Base-by-base conservation (phyloP, 2,329 filamentous ascomycete species). In the Pleoardoris graminearum region DNA sequence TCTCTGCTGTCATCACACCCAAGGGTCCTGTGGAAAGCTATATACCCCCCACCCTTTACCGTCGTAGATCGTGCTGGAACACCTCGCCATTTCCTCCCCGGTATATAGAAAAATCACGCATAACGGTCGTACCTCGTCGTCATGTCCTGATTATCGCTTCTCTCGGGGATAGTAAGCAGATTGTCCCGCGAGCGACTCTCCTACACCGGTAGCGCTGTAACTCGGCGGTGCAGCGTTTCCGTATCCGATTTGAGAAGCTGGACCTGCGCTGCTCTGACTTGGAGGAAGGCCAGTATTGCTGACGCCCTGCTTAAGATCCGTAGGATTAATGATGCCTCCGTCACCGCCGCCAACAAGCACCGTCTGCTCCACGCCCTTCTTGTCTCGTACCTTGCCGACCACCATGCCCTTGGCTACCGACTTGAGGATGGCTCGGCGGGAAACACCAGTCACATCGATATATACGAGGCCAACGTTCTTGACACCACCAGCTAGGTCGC, bases 381-480 rank as follows among this genome's bases (percentile, higher is more conserved):
- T 83, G 51, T 93, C 89, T 60, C 85, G 86, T 43, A 93, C 89
- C 59, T 85, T 86, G 30, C 90, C 90, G 4, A 95, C 86, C 0
- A 95, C 87, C 94, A 99, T 97, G 35, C 94, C 73, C 78, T 96
- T 97, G 17, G 92, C 94, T 1, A 97, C 94, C 36, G 88, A 90
- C 79, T 97, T 99, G 69, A 99, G 83, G 37, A 99, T 85, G 0
- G 94, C 94, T 55, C 87, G 85, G 36, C 94, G 82, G 50, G 90
- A 96, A 1, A 99, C 94, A 30, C 94, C 94, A 0, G 92, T 88
- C 1, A 95, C 93, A 65, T 99, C 94, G 55, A 99, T 96, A 70
- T 99, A 99, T 27, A 99, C 94, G 23, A 99, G 80, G 5, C 92
- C 94, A 7, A 97, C 94, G 61, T 97, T 99, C 80, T 94, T 96